phyloP scores from a whole-genome alignment of 148 eudicot genomes.

The Camellia sinensis region DNA sequence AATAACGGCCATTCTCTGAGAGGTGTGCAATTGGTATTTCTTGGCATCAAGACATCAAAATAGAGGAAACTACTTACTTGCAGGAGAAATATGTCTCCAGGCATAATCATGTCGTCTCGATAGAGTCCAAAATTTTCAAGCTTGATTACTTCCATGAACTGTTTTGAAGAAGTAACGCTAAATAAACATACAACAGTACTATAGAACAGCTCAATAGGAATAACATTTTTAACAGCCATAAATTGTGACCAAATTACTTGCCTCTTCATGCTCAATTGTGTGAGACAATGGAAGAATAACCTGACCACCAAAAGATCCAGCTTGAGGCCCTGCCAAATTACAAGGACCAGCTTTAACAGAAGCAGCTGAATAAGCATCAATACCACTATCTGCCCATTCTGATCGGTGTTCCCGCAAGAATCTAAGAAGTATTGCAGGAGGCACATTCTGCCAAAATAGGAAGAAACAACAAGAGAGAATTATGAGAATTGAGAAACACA shows the following conservation, averaged over 20 bases:
- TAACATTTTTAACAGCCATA: background rate
- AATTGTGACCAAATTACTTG: conserved; percentile 16
- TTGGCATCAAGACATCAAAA: background rate
- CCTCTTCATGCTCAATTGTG: conserved; percentile 95
- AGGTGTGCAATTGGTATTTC: background rate
- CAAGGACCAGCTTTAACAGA: conserved; percentile 82
- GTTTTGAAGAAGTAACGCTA: conserved; percentile 17
- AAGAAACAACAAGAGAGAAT: background rate
- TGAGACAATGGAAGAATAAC: conserved; percentile 91
- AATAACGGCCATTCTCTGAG: background rate
- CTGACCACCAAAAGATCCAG: conserved; percentile 75
- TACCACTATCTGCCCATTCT: conserved; percentile 92
- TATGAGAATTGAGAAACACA: background rate
- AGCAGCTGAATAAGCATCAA: conserved; percentile 83
- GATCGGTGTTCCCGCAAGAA: conserved; percentile 87
- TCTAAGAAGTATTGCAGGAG: conserved; percentile 70
- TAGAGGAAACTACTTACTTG: conserved; percentile 47
- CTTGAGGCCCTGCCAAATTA: conserved; percentile 61
- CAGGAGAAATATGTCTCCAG: conserved; percentile 76
- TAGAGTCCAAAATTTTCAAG: conserved; percentile 75
- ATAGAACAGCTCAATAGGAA: background rate
- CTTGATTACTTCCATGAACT: conserved; percentile 92
- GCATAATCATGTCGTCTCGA: conserved; percentile 74
- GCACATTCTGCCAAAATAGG: conserved; percentile 57
- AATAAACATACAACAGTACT: conserved; percentile 5